Percentiles rank a stretch among this genome's conserved stretches.
Evolutionary conservation across 352 stramenopile genomes (phyloP).

Genomic region (Phytopythium cucurbitacearum): DNA sequence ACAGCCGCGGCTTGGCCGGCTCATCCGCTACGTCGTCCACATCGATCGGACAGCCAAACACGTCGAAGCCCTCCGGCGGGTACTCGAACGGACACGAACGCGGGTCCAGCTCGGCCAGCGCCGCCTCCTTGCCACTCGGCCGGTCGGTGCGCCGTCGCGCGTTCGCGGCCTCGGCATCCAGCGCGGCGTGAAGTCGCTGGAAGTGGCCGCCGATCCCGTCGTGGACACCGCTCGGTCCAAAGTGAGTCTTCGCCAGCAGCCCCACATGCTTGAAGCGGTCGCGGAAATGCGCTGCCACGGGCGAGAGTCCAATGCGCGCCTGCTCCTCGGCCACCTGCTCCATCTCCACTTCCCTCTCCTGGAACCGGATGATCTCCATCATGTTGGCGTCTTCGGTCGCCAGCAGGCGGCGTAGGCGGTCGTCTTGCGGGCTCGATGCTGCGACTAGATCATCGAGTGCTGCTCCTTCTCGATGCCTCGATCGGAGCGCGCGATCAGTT

Average conservation of each 20-base stretch:
- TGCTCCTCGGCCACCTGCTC: slow-evolving; percentile 34
- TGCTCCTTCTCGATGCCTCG: not conserved
- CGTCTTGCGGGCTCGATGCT: slow-evolving; percentile 4
- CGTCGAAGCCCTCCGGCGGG: slow-evolving; percentile 28
- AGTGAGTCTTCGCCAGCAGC: slow-evolving; percentile 39
- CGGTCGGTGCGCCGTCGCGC: not conserved
- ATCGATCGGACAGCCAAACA: slow-evolving; percentile 25
- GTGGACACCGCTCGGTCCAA: slow-evolving; percentile 16
- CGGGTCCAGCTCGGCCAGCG: slow-evolving; percentile 2
- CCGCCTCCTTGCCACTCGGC: not conserved
- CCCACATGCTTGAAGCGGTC: slow-evolving; percentile 65
- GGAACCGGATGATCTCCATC: slow-evolving; percentile 57
- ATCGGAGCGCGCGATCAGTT: too few species aligned
- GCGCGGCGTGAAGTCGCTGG: slow-evolving; percentile 48
- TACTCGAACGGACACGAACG: slow-evolving; percentile 23
- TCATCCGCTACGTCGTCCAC: slow-evolving; percentile 8
- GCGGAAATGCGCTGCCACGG: slow-evolving; percentile 45
- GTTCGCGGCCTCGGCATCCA: slow-evolving; percentile 10
- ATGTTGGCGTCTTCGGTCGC: slow-evolving; percentile 48
- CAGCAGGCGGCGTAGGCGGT: slow-evolving; percentile 45
- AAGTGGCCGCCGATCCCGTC: slow-evolving; percentile 66
- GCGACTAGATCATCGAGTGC: not conserved
- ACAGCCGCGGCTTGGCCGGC: slow-evolving; percentile 19
- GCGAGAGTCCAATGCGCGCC: slow-evolving; percentile 34
- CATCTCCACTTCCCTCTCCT: slow-evolving; percentile 41